Evolutionary conservation across 257 asterid genomes (phyloP).

Genomic region (Solanum sejunctum): DNA sequence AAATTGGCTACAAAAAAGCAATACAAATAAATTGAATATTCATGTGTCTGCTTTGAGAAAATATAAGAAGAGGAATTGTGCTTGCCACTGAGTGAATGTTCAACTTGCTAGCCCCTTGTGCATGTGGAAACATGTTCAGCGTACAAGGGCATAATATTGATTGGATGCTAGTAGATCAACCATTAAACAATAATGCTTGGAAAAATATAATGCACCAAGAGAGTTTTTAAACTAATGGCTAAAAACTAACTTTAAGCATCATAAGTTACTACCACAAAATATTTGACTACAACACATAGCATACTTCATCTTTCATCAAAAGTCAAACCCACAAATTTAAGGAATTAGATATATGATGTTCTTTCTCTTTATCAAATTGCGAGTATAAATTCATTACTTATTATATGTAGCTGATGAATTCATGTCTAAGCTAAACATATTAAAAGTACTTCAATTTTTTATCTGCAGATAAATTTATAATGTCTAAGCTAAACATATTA

Average conservation of each 20-base stretch:
- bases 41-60: not conserved
- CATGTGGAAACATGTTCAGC: slow-evolving; percentile 12
- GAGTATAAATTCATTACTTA: not conserved
- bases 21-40: too few species aligned
- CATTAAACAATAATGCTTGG: not conserved
- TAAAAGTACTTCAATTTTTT: not conserved
- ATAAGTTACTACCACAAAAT: not conserved
- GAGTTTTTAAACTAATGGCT: not conserved
- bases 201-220: not conserved
- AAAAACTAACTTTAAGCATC: not conserved
- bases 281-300: not conserved
- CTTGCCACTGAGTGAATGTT: slow-evolving; percentile 66
- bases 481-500: not conserved
- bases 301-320: not conserved
- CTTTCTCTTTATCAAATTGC: not conserved
- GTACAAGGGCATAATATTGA: not conserved
- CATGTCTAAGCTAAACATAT: not conserved
- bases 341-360: not conserved
- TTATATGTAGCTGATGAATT: not conserved
- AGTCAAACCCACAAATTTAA: not conserved
- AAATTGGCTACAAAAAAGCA: too few species aligned
- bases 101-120: slow-evolving; percentile 80
- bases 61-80: not conserved
- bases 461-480: not conserved
- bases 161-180: not conserved